Base-by-base conservation (phyloP, 179 eudicot species). In the Carnegiea gigantea region DNA sequence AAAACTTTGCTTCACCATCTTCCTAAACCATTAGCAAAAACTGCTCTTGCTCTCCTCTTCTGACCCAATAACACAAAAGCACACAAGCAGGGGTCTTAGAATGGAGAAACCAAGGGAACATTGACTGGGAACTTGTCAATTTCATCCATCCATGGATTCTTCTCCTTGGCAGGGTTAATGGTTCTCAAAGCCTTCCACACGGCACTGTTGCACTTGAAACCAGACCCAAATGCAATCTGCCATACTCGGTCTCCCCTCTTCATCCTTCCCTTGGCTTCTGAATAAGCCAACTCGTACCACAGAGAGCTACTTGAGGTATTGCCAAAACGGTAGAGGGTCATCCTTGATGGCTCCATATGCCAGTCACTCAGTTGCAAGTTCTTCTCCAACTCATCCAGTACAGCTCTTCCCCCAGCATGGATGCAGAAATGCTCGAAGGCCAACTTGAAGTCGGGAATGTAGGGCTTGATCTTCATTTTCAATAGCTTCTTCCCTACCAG, bases 311-410 rank as follows among this genome's bases (percentile, higher is more conserved):
- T 82, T 26, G 84, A 82, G 49, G 80, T 82, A 40, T 82, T 82
- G 5, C 84, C 84, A 54, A 82, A 82, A 28, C 84, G 77, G 21
- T 77, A 70, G 20, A 82, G 84, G 15, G 84, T 82, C 84, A 82
- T 82, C n/a, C 84, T 77, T 12, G 84, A 82, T 36, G 84, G 84
- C 60, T 82, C 84, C 84, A 82, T 82, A 62, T 82, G 84, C 84
- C 84, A 82, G n/a, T 82, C 84, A 6, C 77, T 77, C 36, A 82
- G 81, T 67, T 77, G 77, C 62, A 82, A 73, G 73, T 82, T 82
- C 81, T 82, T 82, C 81, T 82, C 84, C 75, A 82, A 71, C 72
- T 82, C 81, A 59, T 82, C 84, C 1, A 82, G 84, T 6, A 82
- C 84, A 30, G 81, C 84, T 60, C 80, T 82, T 70, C 84, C 84